Evolutionary conservation across 441 rosid genomes (phyloP), one percentile per base, ranked within the genome.

Genomic region (Populus hybrid): DNA sequence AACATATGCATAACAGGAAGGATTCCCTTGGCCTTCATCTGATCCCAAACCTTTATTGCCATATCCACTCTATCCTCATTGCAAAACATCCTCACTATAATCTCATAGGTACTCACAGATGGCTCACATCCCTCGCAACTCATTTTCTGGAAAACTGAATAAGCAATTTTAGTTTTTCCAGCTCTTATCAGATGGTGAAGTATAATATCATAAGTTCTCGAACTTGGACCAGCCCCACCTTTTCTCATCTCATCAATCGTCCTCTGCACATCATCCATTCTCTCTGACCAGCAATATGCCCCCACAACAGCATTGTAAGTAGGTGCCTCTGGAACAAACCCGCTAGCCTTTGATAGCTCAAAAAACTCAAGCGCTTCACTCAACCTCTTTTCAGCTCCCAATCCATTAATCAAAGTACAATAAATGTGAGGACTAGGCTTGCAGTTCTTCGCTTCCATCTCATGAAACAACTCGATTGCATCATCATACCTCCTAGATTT

Each of bases 1-100:
- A 89, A 92, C 97, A 92, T 90, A 78, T 92, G 98, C 95, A 92
- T 91, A 18, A 89, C 97, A 1, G 97, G 98, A 74, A 90, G 90
- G 38, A 92, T 81, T 53, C 97, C 97, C 81, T 77, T 85, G 0
- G 84, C 86, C 84, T 85, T 92, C 95, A 94, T 92, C 88, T 87
- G 85, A 63, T 83, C 89, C 97, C 98, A 91, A 50, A 89, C 71
- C 74, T 82, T 83, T 10, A 85, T 73, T 6, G 97, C 97, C 87
- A 84, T 86, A 76, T 92, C 95, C 40, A 89, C 77, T 82, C 78
- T 81, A 16, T 81, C 91, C 75, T 79, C 86, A 24, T 85, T 85
- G 74, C 97, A 94, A 78, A 91, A 91, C 98, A 94, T 92, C 81
- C 98, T 85, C 79, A 87, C 89, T 32, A 94, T 74, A 40, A 92